A percentile compares a stretch with the other conserved stretches of the same genome.
Conservation (phyloP, 2,329 filamentous ascomycete genomes). For the Botryosphaeria dothidea region DNA sequence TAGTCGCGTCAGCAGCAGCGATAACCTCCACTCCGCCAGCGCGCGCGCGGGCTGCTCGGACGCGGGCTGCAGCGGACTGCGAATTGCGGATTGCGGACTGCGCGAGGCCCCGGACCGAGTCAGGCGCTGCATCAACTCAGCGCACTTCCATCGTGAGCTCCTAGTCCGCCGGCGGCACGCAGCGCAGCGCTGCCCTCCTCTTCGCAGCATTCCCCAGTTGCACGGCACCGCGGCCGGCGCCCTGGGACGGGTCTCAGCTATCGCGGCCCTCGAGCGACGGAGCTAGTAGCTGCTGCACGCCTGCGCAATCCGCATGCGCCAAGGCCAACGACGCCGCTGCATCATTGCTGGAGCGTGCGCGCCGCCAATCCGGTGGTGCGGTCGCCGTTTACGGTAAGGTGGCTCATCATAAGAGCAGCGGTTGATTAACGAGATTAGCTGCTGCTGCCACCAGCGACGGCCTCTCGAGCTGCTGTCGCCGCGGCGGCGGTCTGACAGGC, state of each 20-base stretch:
- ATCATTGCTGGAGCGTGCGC: constrained; percentile 15
- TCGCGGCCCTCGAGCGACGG: neutral
- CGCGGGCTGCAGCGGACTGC: neutral
- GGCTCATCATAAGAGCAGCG: constrained; percentile 10
- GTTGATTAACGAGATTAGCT: constrained; percentile 17
- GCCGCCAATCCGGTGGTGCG: constrained; percentile 10
- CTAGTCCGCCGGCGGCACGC: neutral
- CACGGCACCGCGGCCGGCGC: neutral
- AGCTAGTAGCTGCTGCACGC: neutral
- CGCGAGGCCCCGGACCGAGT: constrained; percentile 6
- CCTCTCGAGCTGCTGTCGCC: constrained; percentile 1
- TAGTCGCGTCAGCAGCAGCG: neutral
- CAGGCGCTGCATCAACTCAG: neutral
- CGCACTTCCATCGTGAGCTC: neutral
- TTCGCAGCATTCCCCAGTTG: neutral
- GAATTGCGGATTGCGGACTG: neutral
- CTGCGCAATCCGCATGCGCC: constrained; percentile 13
- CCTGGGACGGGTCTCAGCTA: neutral
- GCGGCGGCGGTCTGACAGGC: constrained; percentile 6
- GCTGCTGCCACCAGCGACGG: neutral
- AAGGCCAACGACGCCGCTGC: constrained; percentile 13
- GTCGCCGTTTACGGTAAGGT: constrained; percentile 10
- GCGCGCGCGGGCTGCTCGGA: neutral
- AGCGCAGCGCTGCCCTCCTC: neutral
- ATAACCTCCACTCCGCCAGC: neutral